phyloP scores from a whole-genome alignment of 805 yeast species.

The Ogataea methylovora region DNA sequence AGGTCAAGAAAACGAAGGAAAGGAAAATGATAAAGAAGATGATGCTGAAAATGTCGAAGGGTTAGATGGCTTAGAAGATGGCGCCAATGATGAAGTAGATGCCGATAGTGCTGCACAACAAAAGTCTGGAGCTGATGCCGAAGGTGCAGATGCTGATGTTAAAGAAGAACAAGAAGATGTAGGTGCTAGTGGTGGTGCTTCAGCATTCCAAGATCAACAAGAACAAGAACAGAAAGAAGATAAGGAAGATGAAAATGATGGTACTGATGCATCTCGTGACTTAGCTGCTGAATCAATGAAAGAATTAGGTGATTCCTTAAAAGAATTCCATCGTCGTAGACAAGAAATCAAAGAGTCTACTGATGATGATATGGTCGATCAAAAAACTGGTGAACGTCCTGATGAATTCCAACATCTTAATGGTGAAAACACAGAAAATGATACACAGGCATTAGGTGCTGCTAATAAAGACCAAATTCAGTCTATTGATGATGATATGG shows the following conservation, averaged over 20 bases:
- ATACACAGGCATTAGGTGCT: conserved; percentile 90
- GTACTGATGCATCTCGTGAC: conserved; percentile 52
- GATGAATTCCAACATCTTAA: conserved; percentile 84
- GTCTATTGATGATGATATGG: conserved; percentile 69
- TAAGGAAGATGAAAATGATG: conserved; percentile 36
- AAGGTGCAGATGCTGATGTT: conserved; percentile 30
- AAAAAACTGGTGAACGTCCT: conserved; percentile 57
- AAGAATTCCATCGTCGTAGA: conserved; percentile 85
- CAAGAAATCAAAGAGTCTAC: conserved; percentile 77
- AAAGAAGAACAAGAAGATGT: conserved; percentile 46
- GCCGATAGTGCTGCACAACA: conserved; percentile 28
- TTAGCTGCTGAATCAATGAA: conserved; percentile 71
- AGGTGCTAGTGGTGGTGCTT: conserved; percentile 56
- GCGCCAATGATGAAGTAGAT: conserved; percentile 23
- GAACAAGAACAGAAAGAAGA: conserved; percentile 31
- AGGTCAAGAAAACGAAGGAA: conserved; percentile 9
- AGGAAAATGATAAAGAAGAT: conserved; percentile 2
- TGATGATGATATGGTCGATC: conserved; percentile 43
- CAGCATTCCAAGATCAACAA: conserved; percentile 29
- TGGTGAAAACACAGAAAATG: conserved; percentile 68
- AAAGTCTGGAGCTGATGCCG: conserved; percentile 24
- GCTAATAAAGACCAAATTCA: conserved; percentile 77
- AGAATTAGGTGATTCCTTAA: conserved; percentile 85
- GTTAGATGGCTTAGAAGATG: conserved; percentile 23
- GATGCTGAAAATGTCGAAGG: conserved; percentile 1